Conservation (phyloP, 768 basidiomycete species). For the Hypsizygus marmoreus region DNA sequence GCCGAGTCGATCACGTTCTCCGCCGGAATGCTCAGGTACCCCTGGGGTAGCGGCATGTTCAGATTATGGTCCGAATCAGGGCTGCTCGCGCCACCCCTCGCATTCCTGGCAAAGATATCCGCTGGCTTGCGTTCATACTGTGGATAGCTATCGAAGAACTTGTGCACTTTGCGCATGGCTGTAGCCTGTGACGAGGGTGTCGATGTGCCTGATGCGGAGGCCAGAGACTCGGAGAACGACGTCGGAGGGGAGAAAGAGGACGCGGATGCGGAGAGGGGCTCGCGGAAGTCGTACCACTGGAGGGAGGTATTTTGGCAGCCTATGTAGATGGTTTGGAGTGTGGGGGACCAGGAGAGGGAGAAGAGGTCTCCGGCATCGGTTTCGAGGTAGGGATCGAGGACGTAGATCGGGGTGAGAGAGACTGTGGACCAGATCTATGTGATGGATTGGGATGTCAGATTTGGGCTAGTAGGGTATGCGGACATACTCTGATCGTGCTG, state of each 20-base stretch:
- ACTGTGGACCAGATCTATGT: slow-evolving; percentile 80
- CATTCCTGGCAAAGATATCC: slow-evolving; percentile 67
- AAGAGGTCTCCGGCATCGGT: slow-evolving; percentile 86
- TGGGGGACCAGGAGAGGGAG: slow-evolving; percentile 76
- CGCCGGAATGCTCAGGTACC: slow-evolving; percentile 57
- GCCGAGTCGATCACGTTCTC: slow-evolving; percentile 83
- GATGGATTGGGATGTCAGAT: slow-evolving; percentile 10
- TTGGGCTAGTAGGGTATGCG: background rate
- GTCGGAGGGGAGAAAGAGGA: slow-evolving; percentile 8
- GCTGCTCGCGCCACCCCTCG: slow-evolving; percentile 30
- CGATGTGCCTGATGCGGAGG: slow-evolving; percentile 32
- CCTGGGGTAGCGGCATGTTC: slow-evolving; percentile 31
- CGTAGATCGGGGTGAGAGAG: slow-evolving; percentile 64
- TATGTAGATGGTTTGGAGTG: slow-evolving; percentile 72
- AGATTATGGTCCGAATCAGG: slow-evolving; percentile 33
- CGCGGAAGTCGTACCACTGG: slow-evolving; percentile 77
- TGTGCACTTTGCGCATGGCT: slow-evolving; percentile 62
- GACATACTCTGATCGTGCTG: slow-evolving; percentile 78
- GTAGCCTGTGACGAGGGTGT: slow-evolving; percentile 33
- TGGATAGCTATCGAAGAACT: slow-evolving; percentile 92
- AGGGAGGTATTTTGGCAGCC: slow-evolving; percentile 94
- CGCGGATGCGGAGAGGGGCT: slow-evolving; percentile 12
- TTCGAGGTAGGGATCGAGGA: slow-evolving; percentile 78
- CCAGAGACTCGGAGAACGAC: slow-evolving; percentile 17
- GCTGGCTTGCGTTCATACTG: slow-evolving; percentile 67